Conservation (phyloP, 805 yeast genomes). For the Ogataea philodendri region DNA sequence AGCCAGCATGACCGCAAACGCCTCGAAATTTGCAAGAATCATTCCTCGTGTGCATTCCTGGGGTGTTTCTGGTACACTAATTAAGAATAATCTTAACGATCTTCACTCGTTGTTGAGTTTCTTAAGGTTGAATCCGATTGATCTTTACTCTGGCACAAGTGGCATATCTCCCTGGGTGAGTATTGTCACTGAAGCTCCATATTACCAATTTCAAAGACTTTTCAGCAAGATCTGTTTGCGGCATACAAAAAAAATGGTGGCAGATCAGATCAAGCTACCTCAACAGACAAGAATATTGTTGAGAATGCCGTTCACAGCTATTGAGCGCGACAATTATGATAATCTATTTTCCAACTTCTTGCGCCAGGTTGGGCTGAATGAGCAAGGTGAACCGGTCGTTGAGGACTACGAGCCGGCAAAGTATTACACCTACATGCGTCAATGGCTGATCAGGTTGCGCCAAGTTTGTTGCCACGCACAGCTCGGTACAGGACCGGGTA, state of each 20-base stretch:
- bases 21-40: constrained; percentile 75
- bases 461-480: constrained; percentile 84
- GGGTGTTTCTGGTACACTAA: constrained; percentile 98
- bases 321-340: constrained; percentile 83
- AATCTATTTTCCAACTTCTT: constrained; percentile 61
- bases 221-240: constrained; percentile 61
- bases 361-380: constrained; percentile 51
- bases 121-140: constrained; percentile 65
- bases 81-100: constrained; percentile 63
- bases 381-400: constrained; percentile 47
- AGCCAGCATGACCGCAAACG: constrained; percentile 64
- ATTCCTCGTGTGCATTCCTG: constrained; percentile 88
- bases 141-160: constrained; percentile 21
- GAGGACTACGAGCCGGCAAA: constrained; percentile 50
- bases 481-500: constrained; percentile 19
- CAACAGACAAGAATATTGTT: constrained; percentile 70
- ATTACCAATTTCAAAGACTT: constrained; percentile 45
- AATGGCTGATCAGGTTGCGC: constrained; percentile 68
- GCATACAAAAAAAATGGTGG: constrained; percentile 83
- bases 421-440: constrained; percentile 49
- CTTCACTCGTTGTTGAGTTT: constrained; percentile 69
- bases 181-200: constrained; percentile 27
- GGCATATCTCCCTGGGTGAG: constrained; percentile 30
- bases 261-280: constrained; percentile 73
- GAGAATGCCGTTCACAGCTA: constrained; percentile 70